These are phyloP conservation scores for Yamadazyma laniorum DNA, from an alignment of 805 yeast species.

Conservation along the genomic window DNA sequence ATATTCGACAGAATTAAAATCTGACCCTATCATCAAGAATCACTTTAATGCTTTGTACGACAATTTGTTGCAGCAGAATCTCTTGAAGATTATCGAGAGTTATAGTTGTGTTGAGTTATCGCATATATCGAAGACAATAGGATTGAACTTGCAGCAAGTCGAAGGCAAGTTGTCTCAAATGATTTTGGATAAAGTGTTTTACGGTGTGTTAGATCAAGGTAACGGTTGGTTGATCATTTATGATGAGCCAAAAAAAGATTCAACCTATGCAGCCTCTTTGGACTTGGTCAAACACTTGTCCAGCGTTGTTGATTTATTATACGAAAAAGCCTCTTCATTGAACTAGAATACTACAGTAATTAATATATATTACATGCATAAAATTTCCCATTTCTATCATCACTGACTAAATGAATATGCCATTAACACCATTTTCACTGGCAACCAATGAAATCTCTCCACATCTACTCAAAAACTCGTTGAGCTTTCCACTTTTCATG, in stretches of 20 bases:
- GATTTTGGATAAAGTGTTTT: slow-evolving; percentile 93
- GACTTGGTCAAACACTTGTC: slow-evolving; percentile 86
- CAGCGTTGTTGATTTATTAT: slow-evolving; percentile 81
- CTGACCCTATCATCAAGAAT: slow-evolving; percentile 84
- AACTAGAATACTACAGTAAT: slow-evolving; percentile 43
- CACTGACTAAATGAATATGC: slow-evolving; percentile 31
- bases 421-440: slow-evolving; percentile 42
- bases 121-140: slow-evolving; percentile 84
- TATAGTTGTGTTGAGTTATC: slow-evolving; percentile 93
- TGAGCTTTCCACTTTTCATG: slow-evolving; percentile 51
- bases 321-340: slow-evolving; percentile 87
- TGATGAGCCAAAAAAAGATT: slow-evolving; percentile 85
- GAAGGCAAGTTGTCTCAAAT: slow-evolving; percentile 94
- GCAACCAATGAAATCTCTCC: slow-evolving; percentile 60
- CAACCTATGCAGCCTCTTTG: slow-evolving; percentile 82
- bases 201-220: slow-evolving; percentile 96
- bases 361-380: slow-evolving; percentile 2
- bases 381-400: neutral
- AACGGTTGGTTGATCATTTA: slow-evolving; percentile 95
- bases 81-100: slow-evolving; percentile 93
- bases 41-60: slow-evolving; percentile 94
- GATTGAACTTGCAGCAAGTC: slow-evolving; percentile 80
- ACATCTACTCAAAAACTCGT: slow-evolving; percentile 50
- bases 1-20: slow-evolving; percentile 71
- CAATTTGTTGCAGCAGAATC: slow-evolving; percentile 86